Conservation (phyloP, 331 rosid genomes). For the Ulmus americana region DNA sequence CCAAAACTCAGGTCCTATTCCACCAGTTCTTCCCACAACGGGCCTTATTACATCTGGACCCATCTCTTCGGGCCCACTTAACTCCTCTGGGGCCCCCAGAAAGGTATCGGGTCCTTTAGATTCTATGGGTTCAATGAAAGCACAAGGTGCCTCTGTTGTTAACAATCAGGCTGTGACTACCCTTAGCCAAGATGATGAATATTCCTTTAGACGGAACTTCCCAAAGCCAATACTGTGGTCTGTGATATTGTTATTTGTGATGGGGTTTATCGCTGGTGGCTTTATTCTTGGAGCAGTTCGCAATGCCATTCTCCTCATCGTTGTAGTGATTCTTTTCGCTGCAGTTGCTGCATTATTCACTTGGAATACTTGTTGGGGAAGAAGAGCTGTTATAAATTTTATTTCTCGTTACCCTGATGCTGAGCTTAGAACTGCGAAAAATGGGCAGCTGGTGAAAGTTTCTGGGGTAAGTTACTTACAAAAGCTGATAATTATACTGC, state of each 20-base stretch:
- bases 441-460: slow-evolving; percentile 96
- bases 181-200: slow-evolving; percentile 69
- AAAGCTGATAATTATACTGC: background rate
- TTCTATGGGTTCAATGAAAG: slow-evolving; percentile 69
- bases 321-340: slow-evolving; percentile 65
- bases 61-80: slow-evolving; percentile 80
- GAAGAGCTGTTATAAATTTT: slow-evolving; percentile 69
- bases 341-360: slow-evolving; percentile 71
- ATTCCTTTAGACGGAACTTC: slow-evolving; percentile 81
- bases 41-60: slow-evolving; percentile 97
- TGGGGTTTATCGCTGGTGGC: slow-evolving; percentile 98
- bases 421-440: slow-evolving; percentile 92
- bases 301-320: slow-evolving; percentile 87
- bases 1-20: slow-evolving; percentile 92
- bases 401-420: slow-evolving; percentile 83
- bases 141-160: slow-evolving; percentile 40
- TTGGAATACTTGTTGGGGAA: slow-evolving; percentile 91
- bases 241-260: slow-evolving; percentile 80
- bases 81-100: slow-evolving; percentile 93
- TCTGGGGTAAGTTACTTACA: slow-evolving; percentile 77
- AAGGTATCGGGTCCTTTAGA: slow-evolving; percentile 88
- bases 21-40: slow-evolving; percentile 87
- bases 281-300: slow-evolving; percentile 95
- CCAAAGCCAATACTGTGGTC: slow-evolving; percentile 93
- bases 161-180: slow-evolving; percentile 81